Conservation (phyloP, 2,329 filamentous ascomycete genomes). For the Ceratocystis diversiconidia region DNA sequence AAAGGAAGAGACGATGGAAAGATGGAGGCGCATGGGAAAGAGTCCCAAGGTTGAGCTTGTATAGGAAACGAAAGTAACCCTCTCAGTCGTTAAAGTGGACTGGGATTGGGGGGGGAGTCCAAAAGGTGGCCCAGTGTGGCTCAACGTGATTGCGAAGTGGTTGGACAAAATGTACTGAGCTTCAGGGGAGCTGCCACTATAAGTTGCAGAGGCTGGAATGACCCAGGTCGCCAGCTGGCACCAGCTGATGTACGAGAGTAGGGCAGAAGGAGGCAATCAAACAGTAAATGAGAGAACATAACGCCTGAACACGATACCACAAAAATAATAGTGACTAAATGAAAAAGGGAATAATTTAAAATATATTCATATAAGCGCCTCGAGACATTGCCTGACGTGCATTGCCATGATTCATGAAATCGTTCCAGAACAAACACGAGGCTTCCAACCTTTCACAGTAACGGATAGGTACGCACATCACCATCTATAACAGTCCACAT, state of each 20-base stretch:
- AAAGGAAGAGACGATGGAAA: slow-evolving; percentile 12
- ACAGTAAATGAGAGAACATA: neutral
- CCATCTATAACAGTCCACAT: neutral
- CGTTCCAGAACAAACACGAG: neutral
- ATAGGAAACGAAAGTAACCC: neutral
- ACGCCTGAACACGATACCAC: neutral
- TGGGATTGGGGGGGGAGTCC: neutral
- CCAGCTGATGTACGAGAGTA: neutral
- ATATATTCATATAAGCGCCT: neutral
- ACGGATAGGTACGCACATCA: neutral
- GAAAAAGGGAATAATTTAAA: neutral
- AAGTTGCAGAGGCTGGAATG: neutral
- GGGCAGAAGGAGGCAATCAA: neutral
- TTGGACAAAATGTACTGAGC: neutral
- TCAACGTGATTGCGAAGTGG: slow-evolving; percentile 4
- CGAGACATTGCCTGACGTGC: neutral
- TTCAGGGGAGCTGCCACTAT: neutral
- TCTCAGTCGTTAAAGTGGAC: neutral
- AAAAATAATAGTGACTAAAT: neutral
- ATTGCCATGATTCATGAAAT: neutral
- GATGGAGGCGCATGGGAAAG: slow-evolving; percentile 16
- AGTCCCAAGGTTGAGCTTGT: slow-evolving; percentile 6
- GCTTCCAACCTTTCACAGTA: neutral
- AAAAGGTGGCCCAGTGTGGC: slow-evolving; percentile 1
- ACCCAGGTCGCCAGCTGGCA: neutral